Evolutionary conservation across 352 stramenopile genomes (phyloP), one percentile per base, ranked within the genome.

Genomic region (Detonula confervacea): DNA sequence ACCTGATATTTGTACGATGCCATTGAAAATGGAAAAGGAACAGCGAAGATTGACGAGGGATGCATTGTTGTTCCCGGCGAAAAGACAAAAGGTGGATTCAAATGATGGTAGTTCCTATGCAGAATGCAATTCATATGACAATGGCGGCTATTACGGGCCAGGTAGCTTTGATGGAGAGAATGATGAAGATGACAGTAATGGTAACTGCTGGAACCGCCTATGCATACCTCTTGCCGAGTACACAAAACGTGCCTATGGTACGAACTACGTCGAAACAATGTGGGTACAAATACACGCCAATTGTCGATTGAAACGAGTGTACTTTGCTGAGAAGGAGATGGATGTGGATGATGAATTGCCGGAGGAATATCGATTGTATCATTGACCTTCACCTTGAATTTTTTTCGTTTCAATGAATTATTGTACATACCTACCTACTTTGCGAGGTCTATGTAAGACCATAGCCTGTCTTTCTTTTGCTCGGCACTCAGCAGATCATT

Each of bases 191-290:
- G n/a, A n/a, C n/a, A n/a, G 18, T 2, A 73, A 37, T 37, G 14
- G 22, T 16, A 29, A 55, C 81, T 96, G 96, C 42, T 98, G 96
- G 96, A 98, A 98, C 87, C 96, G 98, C 84, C 97, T 98, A 85
- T 96, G 98, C 85, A 97, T 98, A 87, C 98, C 98, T 79, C 86
- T 98, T n/a, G 95, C 91, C 51, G 96, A 98, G 83, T 98, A 98
- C 60, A 98, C 95, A 61, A 90, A 96, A 3, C 92, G 96, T 60
- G 96, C 96, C 11, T 98, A 98, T 83, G 96, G 96, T 49, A 98
- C 96, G 39, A 98, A 98, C 78, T 98, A 98, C 84, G 97, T 98
- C 55, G 96, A 98, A 87, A 98, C 96, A 44, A 82, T 98, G 49
- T 90, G 95, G 24, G 95, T 98, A 71, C 96, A 98, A 87, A 98